Percentiles rank a stretch among this genome's conserved stretches.
phyloP scores from a whole-genome alignment of 192 early-diverging fungal genomes.

The Backusella westeae region DNA sequence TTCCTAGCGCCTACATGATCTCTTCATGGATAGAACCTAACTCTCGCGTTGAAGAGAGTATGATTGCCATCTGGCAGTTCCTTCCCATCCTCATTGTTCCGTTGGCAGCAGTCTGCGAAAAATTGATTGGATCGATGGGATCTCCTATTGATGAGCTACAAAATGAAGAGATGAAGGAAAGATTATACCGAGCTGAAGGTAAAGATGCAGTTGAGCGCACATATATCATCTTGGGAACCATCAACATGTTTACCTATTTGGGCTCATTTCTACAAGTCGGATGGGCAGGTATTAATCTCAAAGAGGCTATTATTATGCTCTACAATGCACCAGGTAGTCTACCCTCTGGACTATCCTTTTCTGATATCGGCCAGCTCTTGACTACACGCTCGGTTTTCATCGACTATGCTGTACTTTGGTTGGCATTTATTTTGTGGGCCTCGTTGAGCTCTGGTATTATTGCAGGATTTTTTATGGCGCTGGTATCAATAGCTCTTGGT shows the following conservation, averaged over 20 bases:
- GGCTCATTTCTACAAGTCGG: not conserved
- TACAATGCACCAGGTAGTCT: not conserved
- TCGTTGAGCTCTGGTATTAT: not conserved
- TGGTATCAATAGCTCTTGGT: constrained; percentile 1
- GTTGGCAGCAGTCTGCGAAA: not conserved
- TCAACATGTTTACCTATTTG: constrained; percentile 16
- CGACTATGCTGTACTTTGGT: constrained; percentile 1
- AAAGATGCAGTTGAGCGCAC: constrained; percentile 11
- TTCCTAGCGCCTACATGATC: not conserved
- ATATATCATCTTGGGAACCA: constrained; percentile 15
- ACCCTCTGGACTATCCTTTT: not conserved
- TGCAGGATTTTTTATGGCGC: not conserved
- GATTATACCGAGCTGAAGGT: constrained; percentile 4
- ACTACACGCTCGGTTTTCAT: not conserved
- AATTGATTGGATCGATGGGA: not conserved
- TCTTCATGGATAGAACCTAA: not conserved
- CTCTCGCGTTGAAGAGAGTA: not conserved
- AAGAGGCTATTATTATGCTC: constrained; percentile 6
- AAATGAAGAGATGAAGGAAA: not conserved
- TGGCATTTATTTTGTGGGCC: constrained; percentile 17
- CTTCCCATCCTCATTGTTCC: not conserved
- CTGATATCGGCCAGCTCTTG: constrained; percentile 4
- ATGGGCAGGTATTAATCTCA: constrained; percentile 8
- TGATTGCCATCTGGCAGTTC: not conserved
- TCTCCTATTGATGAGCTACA: not conserved